Evolutionary conservation across 2,329 filamentous ascomycete genomes (phyloP).

Genomic region (Paecilomyces sp.): DNA sequence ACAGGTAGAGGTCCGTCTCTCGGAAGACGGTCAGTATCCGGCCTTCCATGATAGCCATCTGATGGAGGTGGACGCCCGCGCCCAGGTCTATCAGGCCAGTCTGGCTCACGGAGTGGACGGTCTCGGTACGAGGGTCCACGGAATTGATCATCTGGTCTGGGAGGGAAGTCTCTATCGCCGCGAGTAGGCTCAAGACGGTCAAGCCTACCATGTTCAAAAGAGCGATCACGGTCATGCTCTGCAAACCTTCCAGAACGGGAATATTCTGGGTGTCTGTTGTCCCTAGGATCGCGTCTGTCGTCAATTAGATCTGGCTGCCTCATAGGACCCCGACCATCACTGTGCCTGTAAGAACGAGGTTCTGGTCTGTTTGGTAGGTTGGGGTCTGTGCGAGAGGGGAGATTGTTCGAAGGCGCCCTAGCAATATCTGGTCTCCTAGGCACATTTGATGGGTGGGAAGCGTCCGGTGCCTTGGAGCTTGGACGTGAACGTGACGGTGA

Average conservation of each 20-base stretch:
- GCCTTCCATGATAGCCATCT: constrained; percentile 20
- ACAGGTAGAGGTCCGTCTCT: constrained; percentile 18
- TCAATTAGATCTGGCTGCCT: constrained; percentile 32
- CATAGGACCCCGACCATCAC: constrained; percentile 29
- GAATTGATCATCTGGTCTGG: constrained; percentile 33
- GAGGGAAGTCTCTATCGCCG: constrained; percentile 23
- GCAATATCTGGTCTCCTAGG: constrained; percentile 34
- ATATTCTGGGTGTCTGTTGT: constrained; percentile 29
- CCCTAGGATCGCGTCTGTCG: constrained; percentile 25
- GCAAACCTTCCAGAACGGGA: constrained; percentile 27
- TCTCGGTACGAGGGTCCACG: constrained; percentile 29
- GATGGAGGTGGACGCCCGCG: constrained; percentile 22
- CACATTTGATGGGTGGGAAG: constrained; percentile 21
- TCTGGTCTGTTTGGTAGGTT: constrained; percentile 30
- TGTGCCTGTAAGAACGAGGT: constrained; percentile 25
- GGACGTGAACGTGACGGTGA: constrained; percentile 17
- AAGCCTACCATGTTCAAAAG: constrained; percentile 30
- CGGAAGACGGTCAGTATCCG: constrained; percentile 5
- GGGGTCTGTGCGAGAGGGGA: constrained; percentile 23
- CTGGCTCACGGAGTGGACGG: constrained; percentile 26
- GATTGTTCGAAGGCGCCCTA: constrained; percentile 16
- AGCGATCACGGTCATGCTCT: constrained; percentile 28
- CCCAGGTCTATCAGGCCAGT: constrained; percentile 30
- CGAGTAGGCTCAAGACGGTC: constrained; percentile 17
- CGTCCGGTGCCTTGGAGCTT: constrained; percentile 20